Base-by-base conservation (phyloP, 2,329 filamentous ascomycete species). In the Mycosphaerelloides madeirae region DNA sequence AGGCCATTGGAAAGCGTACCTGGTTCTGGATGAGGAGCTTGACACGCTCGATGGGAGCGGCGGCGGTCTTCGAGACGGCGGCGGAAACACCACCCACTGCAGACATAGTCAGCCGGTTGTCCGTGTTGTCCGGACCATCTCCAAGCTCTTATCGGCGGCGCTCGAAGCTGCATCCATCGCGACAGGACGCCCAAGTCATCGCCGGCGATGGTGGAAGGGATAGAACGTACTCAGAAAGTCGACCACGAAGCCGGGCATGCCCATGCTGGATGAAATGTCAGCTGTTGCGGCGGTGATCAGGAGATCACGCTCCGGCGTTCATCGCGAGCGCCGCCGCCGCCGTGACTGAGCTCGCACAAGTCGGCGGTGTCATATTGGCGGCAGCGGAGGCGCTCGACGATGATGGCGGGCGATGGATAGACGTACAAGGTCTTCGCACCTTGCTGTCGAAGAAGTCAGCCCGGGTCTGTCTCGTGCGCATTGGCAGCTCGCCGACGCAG, bases 21-120 rank as follows among this genome's bases (percentile, higher is more conserved):
- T 98, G 93, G 81, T 98, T 98, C 83, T 98, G 93, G 80, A 98
- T 94, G 70, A 98, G 87, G 71, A 98, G 93, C 90, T 98, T 98
- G 79, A 98, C 85, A 89, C 93, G 93, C 90, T 98, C 93, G 67
- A 98, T 98, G 77, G 93, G 93, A 78, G 93, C 93, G 72, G 93
- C 93, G 70, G 93, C 93, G 64, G 93, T 98, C 89, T 98, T 98
- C 73, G 93, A 98, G 85, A 98, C 90, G 76, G 93, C 93, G 76
- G 93, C 93, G 70, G 93, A 96, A 65, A 98, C 85, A 96, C 93
- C 93, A 85, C 93, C 93, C 93, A 98, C 89, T 95, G 65, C 68
- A 64, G 58, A 63, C 58, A 49, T 43, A 43, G 68, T 77, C 67
- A 77, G 75, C 67, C 19, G 29, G 22, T 13, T 48, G 33, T 43